Evolutionary conservation across 2,329 filamentous ascomycete species (phyloP), one percentile per base, ranked within the genome.

Genomic region (Aureobasidium sp.): DNA sequence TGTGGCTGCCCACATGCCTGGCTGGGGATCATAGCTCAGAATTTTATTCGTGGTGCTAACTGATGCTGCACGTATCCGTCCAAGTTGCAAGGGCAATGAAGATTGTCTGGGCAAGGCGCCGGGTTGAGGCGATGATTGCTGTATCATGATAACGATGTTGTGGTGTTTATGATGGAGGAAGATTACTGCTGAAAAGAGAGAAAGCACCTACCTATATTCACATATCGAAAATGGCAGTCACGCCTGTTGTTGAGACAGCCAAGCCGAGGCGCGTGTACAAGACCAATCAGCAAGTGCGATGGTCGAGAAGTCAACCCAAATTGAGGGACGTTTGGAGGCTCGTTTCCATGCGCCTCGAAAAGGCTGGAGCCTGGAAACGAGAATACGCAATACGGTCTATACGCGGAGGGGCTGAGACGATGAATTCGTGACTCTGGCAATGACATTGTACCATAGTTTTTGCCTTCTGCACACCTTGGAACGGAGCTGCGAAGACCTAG

Each of bases 1-100:
- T 1, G 76, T 76, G 0, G 77, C 77, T 16, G 77, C 75, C 76
- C 74, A 76, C 71, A 77, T 75, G 44, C 76, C 75, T 0, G 72
- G 70, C 4, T 75, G 75, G 8, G 72, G 69, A 49, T 72, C 61
- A 27, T 61, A 59, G 36, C 64, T 63, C 25, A 66, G 41, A 25
- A 67, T 36, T 27, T 58, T 58, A 37, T 49, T 55, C 30, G 59
- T 59, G 9, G 62, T 59, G 39, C 47, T 59, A 9, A 62, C 29
- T 9, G 54, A 62, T 10, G 61, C 53, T 42, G 27, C 45, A 7
- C 45, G 61, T 36, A 59, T n/a, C 2, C 61, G 42, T 9, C n/a
- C 36, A 15, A 52, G n/a, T n/a, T 47, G n/a, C 15, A 48, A 21
- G 8, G 42, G 54, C n/a, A 58, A 9, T 13, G 54, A 48, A 7